Evolutionary conservation across 306 rosid genomes (phyloP).

Genomic region (Gleditsia sinensis): DNA sequence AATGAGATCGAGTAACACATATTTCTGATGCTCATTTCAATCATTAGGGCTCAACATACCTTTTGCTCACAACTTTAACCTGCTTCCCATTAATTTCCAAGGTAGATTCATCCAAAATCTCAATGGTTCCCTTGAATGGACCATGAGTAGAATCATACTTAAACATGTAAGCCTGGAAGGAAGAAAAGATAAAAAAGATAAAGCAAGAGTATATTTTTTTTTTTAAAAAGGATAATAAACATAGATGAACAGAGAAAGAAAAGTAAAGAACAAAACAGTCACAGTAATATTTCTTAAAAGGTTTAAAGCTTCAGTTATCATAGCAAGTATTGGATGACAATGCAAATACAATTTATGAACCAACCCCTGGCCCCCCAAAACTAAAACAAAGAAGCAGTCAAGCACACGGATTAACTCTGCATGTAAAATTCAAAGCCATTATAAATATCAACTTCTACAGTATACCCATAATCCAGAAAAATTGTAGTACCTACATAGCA

Average conservation of each 20-base stretch:
- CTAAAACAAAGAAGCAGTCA: too few relatives aligned
- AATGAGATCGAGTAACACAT: constrained; percentile 1
- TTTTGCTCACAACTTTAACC: constrained; percentile 70
- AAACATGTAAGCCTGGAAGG: constrained; percentile 88
- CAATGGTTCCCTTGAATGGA: constrained; percentile 70
- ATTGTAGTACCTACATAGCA: neutral
- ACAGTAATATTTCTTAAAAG: neutral
- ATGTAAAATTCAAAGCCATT: neutral
- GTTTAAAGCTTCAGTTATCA: constrained; percentile 1
- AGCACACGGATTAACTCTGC: neutral
- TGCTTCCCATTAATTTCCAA: constrained; percentile 89
- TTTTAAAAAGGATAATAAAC: neutral
- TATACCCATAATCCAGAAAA: neutral
- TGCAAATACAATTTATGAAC: neutral
- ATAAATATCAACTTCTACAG: neutral
- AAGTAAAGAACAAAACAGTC: constrained; percentile 14
- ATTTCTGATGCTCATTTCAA: constrained; percentile 14
- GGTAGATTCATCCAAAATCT: constrained; percentile 65
- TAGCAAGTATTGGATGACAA: neutral
- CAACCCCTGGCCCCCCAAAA: neutral
- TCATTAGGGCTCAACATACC: constrained; percentile 48
- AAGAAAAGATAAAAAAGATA: constrained; percentile 8
- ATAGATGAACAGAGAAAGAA: constrained; percentile 12
- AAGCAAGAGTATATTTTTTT: too few relatives aligned
- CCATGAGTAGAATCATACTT: constrained; percentile 98